Conservation (phyloP, 805 yeast genomes). For the Cyberlindnera samutprakarnensis region DNA sequence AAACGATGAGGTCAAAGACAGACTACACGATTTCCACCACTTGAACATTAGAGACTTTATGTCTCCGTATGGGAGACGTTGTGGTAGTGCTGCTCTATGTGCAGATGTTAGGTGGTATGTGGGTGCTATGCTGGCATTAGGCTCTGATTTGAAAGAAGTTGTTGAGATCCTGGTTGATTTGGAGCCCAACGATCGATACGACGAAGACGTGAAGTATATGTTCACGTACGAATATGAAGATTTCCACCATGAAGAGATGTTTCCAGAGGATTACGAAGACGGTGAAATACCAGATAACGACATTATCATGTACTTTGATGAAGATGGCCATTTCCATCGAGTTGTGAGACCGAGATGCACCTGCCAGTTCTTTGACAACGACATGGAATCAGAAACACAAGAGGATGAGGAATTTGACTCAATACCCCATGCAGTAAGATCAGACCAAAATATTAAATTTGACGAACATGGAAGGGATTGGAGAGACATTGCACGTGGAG, state of each 20-base stretch:
- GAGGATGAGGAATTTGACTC: conserved; percentile 10
- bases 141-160: conserved; percentile 39
- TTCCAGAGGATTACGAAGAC: conserved; percentile 21
- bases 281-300: conserved; percentile 28
- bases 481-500: conserved; percentile 63
- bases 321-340: conserved; percentile 20
- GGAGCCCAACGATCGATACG: conserved; percentile 56
- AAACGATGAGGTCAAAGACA: conserved; percentile 36
- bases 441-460: conserved; percentile 34
- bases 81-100: conserved; percentile 51
- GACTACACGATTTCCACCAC: conserved; percentile 50
- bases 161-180: conserved; percentile 47
- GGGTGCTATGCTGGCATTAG: conserved; percentile 45
- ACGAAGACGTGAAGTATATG: conserved; percentile 58
- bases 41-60: conserved; percentile 52
- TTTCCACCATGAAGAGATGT: conserved; percentile 25
- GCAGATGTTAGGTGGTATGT: conserved; percentile 53
- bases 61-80: conserved; percentile 59
- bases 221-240: conserved; percentile 49
- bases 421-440: conserved; percentile 28
- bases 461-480: conserved; percentile 62
- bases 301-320: conserved; percentile 21
- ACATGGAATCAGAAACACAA: conserved; percentile 1
- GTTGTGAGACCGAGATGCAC: conserved; percentile 19
- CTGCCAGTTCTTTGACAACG: conserved; percentile 19